phyloP scores from a whole-genome alignment of 495 filamentous ascomycete genomes.

The Aspergillus sclerotiicarbonarius region DNA sequence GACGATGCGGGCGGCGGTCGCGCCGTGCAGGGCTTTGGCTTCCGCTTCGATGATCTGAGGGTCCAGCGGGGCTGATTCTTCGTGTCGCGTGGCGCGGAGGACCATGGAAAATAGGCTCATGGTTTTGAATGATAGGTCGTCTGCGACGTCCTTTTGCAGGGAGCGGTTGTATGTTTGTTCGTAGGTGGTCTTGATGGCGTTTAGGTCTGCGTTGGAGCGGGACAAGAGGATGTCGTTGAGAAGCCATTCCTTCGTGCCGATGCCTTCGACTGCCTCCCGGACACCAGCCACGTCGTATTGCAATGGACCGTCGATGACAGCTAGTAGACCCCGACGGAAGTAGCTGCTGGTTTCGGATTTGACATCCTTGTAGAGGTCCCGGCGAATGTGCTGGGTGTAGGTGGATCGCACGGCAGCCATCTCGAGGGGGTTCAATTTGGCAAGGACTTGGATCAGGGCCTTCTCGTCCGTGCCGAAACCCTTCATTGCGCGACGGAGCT shows the following conservation, averaged over 20 bases:
- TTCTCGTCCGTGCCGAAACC: conserved; percentile 87
- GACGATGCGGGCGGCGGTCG: conserved; percentile 66
- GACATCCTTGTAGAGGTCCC: conserved; percentile 70
- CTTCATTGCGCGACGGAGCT: conserved; percentile 80
- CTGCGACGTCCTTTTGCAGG: conserved; percentile 67
- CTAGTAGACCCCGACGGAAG: conserved; percentile 66
- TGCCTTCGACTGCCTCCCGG: conserved; percentile 65
- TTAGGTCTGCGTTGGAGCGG: conserved; percentile 79
- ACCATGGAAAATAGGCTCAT: conserved; percentile 76
- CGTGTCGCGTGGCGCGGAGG: conserved; percentile 64
- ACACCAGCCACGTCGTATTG: conserved; percentile 64
- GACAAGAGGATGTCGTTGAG: conserved; percentile 84
- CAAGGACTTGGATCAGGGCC: conserved; percentile 63
- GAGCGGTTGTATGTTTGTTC: conserved; percentile 56
- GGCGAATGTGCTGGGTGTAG: conserved; percentile 58
- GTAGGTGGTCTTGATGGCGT: conserved; percentile 77
- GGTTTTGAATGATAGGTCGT: conserved; percentile 82
- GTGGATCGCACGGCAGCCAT: conserved; percentile 65
- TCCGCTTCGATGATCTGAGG: conserved; percentile 68
- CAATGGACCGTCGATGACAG: conserved; percentile 74
- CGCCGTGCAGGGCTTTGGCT: conserved; percentile 66
- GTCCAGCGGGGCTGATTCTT: conserved; percentile 71
- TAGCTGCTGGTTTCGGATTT: conserved; percentile 72
- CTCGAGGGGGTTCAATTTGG: conserved; percentile 68
- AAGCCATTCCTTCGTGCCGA: conserved; percentile 81